phyloP scores from a whole-genome alignment of 371 early-diverging fungal species.

The Rhizopus arrhizus region DNA sequence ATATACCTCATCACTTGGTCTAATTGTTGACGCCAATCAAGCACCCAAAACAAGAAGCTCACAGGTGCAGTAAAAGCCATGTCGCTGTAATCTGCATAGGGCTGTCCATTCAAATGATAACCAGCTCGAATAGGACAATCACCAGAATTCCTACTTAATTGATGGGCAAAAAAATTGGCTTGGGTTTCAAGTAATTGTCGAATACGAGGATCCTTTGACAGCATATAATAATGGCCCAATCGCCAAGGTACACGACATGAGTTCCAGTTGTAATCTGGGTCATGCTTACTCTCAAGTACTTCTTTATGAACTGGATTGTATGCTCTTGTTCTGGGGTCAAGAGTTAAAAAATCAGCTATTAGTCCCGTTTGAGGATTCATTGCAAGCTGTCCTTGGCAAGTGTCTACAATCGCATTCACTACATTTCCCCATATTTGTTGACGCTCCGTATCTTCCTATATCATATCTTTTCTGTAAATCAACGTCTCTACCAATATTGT shows the following conservation, averaged over 20 bases:
- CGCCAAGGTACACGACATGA: slow-evolving; percentile 67
- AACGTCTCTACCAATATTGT: too few species aligned
- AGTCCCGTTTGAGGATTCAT: slow-evolving; percentile 61
- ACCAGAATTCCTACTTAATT: slow-evolving; percentile 38
- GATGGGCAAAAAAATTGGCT: slow-evolving; percentile 59
- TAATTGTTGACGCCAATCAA: slow-evolving; percentile 52
- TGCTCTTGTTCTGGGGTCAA: slow-evolving; percentile 23
- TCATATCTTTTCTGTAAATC: too few species aligned
- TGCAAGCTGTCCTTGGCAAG: slow-evolving; percentile 41
- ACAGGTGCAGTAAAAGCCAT: slow-evolving; percentile 68
- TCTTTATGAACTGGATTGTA: slow-evolving; percentile 53
- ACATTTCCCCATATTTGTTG: slow-evolving; percentile 57
- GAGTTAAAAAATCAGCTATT: slow-evolving; percentile 61
- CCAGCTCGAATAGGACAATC: slow-evolving; percentile 59
- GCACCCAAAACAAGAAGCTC: slow-evolving; percentile 59
- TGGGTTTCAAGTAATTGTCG: slow-evolving; percentile 53
- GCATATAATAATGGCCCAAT: slow-evolving; percentile 60
- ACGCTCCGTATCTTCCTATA: slow-evolving; percentile 55
- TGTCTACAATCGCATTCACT: slow-evolving; percentile 51
- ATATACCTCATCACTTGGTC: slow-evolving; percentile 43
- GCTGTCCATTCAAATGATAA: slow-evolving; percentile 56
- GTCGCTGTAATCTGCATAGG: slow-evolving; percentile 58
- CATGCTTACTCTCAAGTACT: slow-evolving; percentile 56
- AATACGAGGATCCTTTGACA: slow-evolving; percentile 57
- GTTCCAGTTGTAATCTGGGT: slow-evolving; percentile 58